Base-by-base conservation (phyloP, 306 rosid species). In the Inga laurina region DNA sequence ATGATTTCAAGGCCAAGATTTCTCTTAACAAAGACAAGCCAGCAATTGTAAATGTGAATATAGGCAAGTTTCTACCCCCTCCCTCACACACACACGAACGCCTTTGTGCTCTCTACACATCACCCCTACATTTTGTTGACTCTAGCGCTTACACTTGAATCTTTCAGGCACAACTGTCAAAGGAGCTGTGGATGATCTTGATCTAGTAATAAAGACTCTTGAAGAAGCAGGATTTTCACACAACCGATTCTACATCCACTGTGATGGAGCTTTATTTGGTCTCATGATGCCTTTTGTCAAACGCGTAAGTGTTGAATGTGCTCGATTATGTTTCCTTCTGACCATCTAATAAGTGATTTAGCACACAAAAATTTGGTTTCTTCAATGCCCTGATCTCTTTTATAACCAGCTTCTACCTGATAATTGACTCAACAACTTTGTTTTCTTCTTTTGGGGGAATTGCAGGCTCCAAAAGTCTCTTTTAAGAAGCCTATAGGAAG, bases 261-360 rank as follows among this genome's bases (percentile, higher is more conserved):
- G 86, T 77, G 91, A 90, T 19, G 91, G 92, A 66, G 89, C 92
- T 67, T 80, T 90, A 82, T 90, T 90, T 90, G 92, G 92, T 79
- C 92, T 90, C 81, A 87, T 90, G 92, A 90, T 90, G 92, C 92
- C 91, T 76, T 90, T 90, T 13, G 91, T 90, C 79, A 90, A 90
- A 82, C 80, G 54, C 39, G 91, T 85, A 82, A 85, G 92, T 84
- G 46, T 46, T 57, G 51, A 61, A 19, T 59, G 54, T 67, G 67
- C 32, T 24, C 49, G n/a, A 21, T 67, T 30, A 4, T 77, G 41
- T 75, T 51, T 73, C 35, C 30, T 76, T 46, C 14, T 72, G 27
- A 13, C 22, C 57, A 5, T 32, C 32, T 45, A n/a, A 46, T 12
- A 4, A 43, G 4, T 21, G 57, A 72, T 22, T 45, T 72, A 10